Conservation (phyloP, 768 basidiomycete genomes). For the Kwoniella europaea region DNA sequence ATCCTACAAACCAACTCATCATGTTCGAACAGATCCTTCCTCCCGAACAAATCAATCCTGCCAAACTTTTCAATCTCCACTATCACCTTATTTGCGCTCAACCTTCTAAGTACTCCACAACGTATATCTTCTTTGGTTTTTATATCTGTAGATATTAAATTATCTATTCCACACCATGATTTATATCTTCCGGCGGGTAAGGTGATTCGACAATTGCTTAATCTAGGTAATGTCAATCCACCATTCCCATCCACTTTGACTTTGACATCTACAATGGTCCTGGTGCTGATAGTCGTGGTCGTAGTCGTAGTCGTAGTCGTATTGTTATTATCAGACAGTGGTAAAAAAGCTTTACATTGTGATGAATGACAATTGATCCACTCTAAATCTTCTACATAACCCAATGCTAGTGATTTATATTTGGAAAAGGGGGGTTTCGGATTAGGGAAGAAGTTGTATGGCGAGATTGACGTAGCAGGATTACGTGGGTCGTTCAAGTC, state of each 20-base stretch:
- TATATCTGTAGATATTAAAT: background rate
- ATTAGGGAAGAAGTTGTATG: background rate
- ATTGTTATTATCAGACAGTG: background rate
- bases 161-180: background rate
- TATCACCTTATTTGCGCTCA: background rate
- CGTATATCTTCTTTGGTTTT: background rate
- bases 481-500: constrained; percentile 5
- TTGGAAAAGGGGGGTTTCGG: background rate
- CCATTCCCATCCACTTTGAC: background rate
- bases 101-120: background rate
- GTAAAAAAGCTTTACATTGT: background rate
- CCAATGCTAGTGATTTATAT: background rate
- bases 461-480: background rate
- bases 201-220: background rate
- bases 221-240: too few relatives aligned
- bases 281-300: background rate
- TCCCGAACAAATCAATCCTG: background rate
- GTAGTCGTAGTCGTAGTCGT: too few relatives aligned
- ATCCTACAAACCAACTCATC: constrained; percentile 11
- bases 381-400: background rate
- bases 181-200: background rate
- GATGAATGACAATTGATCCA: background rate
- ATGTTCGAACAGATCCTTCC: background rate
- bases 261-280: background rate
- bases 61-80: constrained; percentile 1